phyloP scores from a whole-genome alignment of 176 grass and related monocot genomes.

The Bothriochloa decipiens region DNA sequence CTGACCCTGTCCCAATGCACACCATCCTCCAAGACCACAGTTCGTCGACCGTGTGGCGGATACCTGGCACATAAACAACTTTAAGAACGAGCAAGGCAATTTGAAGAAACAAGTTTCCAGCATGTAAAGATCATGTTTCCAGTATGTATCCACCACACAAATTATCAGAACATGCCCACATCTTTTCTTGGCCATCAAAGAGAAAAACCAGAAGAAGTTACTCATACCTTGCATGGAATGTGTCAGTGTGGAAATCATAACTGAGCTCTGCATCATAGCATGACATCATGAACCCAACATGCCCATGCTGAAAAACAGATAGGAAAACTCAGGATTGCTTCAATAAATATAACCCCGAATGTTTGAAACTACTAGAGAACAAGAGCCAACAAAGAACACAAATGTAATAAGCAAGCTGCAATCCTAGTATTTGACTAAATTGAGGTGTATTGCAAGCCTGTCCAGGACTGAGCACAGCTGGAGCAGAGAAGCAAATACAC shows the following conservation, averaged over 20 bases:
- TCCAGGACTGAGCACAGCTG: conserved; percentile 8
- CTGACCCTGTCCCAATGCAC: conserved; percentile 86
- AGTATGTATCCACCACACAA: neutral
- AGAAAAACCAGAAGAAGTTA: neutral
- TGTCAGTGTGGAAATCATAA: conserved; percentile 68
- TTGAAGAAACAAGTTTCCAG: neutral
- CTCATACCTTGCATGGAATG: conserved; percentile 80
- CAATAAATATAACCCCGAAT: neutral
- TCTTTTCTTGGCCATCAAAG: neutral
- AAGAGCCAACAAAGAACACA: conserved; percentile 10
- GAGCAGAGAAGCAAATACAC: conserved; percentile 7
- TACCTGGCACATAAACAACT: conserved; percentile 56
- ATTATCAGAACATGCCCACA: neutral
- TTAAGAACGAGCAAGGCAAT: neutral
- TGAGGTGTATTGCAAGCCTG: neutral
- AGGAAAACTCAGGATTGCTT: conserved; percentile 27
- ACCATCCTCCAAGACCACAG: conserved; percentile 68
- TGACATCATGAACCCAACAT: conserved; percentile 99
- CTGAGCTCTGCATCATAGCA: conserved; percentile 97
- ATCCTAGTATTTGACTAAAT: neutral
- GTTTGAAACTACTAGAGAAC: conserved; percentile 27
- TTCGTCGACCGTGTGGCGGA: conserved; percentile 78
- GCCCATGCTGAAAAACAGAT: conserved; percentile 82
- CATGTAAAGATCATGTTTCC: neutral
- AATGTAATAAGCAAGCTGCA: neutral